Percentiles rank a stretch among this genome's conserved stretches.
phyloP scores from a whole-genome alignment of 176 grass and related monocot species.

The Musa beccarii region DNA sequence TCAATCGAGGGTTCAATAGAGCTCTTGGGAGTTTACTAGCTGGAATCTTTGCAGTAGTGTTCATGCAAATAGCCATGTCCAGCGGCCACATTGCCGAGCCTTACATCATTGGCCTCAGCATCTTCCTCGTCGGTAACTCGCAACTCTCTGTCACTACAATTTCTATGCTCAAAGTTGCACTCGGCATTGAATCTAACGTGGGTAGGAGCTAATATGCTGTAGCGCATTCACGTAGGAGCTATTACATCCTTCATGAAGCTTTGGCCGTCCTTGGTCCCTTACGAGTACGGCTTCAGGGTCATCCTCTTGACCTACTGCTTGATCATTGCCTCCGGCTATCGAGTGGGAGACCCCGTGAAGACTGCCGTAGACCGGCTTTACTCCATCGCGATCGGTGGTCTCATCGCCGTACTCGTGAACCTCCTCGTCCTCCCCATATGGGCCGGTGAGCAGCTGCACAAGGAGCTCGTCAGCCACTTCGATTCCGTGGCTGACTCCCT shows the following conservation, averaged over 20 bases:
- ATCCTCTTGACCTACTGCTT: slow-evolving; percentile 76
- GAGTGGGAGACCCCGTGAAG: slow-evolving; percentile 48
- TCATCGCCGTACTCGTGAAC: slow-evolving; percentile 56
- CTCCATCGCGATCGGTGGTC: slow-evolving; percentile 57
- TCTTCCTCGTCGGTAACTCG: slow-evolving; percentile 53
- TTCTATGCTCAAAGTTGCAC: no score
- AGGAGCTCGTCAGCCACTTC: slow-evolving; percentile 60
- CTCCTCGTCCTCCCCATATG: slow-evolving; percentile 52
- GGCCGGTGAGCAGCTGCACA: slow-evolving; percentile 69
- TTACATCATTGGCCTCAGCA: slow-evolving; percentile 69
- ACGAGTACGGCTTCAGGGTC: slow-evolving; percentile 62
- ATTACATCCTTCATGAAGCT: slow-evolving; percentile 76
- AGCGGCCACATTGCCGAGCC: slow-evolving; percentile 60
- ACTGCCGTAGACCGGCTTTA: slow-evolving; percentile 55
- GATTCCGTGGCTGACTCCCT: slow-evolving; percentile 51
- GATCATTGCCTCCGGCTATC: slow-evolving; percentile 62
- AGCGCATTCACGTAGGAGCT: slow-evolving; percentile 24
- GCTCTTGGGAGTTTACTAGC: slow-evolving; percentile 68
- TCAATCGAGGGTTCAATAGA: slow-evolving; percentile 60
- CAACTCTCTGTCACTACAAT: no score
- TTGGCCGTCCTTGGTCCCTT: slow-evolving; percentile 60
- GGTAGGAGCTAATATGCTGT: no score
- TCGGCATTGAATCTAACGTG: no score
- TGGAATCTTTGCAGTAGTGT: slow-evolving; percentile 54
- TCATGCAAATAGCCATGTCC: slow-evolving; percentile 56